Percentiles rank a stretch among this genome's conserved stretches.
phyloP scores from a whole-genome alignment of 2,329 filamentous ascomycete species.

The Lachnellula cervina region DNA sequence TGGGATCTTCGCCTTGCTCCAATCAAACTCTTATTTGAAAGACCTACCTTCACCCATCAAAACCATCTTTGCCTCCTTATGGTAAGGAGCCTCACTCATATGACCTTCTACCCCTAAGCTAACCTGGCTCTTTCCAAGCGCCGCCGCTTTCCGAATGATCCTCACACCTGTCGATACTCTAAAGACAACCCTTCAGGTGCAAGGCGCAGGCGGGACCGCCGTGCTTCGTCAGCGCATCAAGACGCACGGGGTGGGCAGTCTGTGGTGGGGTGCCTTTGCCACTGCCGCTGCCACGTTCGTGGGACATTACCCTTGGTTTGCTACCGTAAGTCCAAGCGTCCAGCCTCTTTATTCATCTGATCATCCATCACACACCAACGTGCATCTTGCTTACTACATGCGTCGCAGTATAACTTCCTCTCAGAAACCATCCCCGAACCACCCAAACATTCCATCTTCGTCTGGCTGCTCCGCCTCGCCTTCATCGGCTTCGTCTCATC shows the following conservation, averaged over 20 bases:
- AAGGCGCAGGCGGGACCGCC: slow-evolving; percentile 39
- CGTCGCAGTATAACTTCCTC: slow-evolving; percentile 40
- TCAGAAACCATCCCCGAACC: slow-evolving; percentile 37
- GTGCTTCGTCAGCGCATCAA: slow-evolving; percentile 42
- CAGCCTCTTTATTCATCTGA: too few relatives aligned
- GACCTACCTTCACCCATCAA: slow-evolving; percentile 39
- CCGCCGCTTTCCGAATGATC: slow-evolving; percentile 43
- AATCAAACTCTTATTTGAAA: slow-evolving; percentile 43
- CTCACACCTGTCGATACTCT: slow-evolving; percentile 45
- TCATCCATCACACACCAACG: neutral
- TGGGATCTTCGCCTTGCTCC: slow-evolving; percentile 43
- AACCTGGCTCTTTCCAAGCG: slow-evolving; percentile 26
- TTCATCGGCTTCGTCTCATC: slow-evolving; percentile 43
- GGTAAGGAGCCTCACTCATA: slow-evolving; percentile 23
- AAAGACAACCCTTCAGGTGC: slow-evolving; percentile 47
- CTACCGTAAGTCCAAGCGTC: slow-evolving; percentile 34
- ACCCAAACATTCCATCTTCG: slow-evolving; percentile 34
- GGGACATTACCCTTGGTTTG: slow-evolving; percentile 47
- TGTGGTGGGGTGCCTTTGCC: slow-evolving; percentile 47
- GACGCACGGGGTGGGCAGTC: slow-evolving; percentile 39
- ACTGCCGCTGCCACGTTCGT: slow-evolving; percentile 46
- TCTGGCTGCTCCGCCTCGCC: slow-evolving; percentile 41
- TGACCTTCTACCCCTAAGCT: neutral
- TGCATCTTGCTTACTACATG: neutral
- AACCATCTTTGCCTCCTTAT: slow-evolving; percentile 44